Conservation (phyloP, 106 monocot genomes). For the Vanilla planifolia region DNA sequence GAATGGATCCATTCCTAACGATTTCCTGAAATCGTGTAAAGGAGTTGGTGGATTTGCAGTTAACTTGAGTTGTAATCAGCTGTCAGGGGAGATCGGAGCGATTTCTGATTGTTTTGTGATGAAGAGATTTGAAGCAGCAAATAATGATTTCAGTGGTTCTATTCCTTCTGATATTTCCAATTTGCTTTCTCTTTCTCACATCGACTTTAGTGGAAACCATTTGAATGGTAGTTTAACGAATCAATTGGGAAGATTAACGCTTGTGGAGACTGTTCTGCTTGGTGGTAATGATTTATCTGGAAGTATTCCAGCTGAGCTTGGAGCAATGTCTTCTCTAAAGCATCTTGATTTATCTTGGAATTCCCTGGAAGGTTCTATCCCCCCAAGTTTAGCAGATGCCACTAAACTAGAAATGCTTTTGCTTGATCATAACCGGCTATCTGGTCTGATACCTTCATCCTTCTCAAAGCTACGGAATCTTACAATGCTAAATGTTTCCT, state of each 20-base stretch:
- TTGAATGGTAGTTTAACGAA: constrained; percentile 27
- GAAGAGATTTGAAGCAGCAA: constrained; percentile 36
- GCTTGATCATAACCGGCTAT: constrained; percentile 45
- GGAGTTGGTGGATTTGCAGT: constrained; percentile 27
- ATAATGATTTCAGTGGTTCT: constrained; percentile 27
- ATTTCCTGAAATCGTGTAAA: constrained; percentile 26
- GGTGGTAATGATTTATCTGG: constrained; percentile 32
- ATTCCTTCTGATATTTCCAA: constrained; percentile 28
- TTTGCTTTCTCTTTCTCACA: constrained; percentile 14
- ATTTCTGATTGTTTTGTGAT: constrained; percentile 26
- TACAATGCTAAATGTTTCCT: constrained; percentile 46
- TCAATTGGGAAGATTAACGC: constrained; percentile 21
- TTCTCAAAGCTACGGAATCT: constrained; percentile 30
- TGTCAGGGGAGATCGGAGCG: constrained; percentile 25
- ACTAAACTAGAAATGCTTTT: constrained; percentile 29
- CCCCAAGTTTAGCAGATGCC: constrained; percentile 29
- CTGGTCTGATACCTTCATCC: constrained; percentile 36
- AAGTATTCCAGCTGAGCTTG: constrained; percentile 31
- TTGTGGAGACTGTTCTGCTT: constrained; percentile 20
- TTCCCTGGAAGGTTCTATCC: constrained; percentile 34
- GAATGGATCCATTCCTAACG: constrained; percentile 27
- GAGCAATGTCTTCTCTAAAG: constrained; percentile 27
- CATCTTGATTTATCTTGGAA: constrained; percentile 51
- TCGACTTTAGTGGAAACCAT: constrained; percentile 35
- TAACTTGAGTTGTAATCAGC: constrained; percentile 37